Evolutionary conservation across 1,284 basidiomycete genomes (phyloP).

Genomic region (Heterobasidion occidentale): DNA sequence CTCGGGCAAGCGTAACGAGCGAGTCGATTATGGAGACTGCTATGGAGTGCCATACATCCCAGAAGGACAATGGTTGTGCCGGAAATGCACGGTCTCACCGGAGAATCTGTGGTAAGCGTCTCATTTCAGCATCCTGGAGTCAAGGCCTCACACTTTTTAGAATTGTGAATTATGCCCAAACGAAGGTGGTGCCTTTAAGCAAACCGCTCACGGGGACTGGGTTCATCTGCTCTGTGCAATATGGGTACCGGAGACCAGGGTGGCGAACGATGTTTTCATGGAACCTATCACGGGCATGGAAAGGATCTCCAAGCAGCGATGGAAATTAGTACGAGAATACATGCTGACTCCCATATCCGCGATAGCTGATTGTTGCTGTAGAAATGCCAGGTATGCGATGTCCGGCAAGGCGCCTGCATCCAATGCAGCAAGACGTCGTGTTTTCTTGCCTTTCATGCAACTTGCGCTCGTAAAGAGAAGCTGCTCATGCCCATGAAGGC

Average conservation of each 20-base stretch:
- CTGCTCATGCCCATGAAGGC: conserved; percentile 85
- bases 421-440: conserved; percentile 92
- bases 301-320: conserved; percentile 82
- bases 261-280: conserved; percentile 97
- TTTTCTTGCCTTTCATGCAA: conserved; percentile 92
- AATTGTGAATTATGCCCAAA: conserved; percentile 93
- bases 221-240: conserved; percentile 96
- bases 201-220: conserved; percentile 92
- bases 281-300: conserved; percentile 94
- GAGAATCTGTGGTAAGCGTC: conserved; percentile 81
- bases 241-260: conserved; percentile 94
- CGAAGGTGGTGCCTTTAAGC: conserved; percentile 98
- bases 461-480: conserved; percentile 86
- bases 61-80: conserved; percentile 98
- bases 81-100: conserved; percentile 97
- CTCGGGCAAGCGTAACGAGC: not conserved
- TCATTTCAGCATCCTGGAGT: not conserved
- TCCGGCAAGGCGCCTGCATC: conserved; percentile 87
- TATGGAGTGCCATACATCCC: conserved; percentile 99
- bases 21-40: conserved; percentile 62
- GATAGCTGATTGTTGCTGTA: conserved; percentile 12
- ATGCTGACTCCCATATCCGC: conserved; percentile 2
- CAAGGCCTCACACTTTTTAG: conserved; percentile 29
- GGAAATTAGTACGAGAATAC: conserved; percentile 73
- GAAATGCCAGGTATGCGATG: conserved; percentile 86